Evolutionary conservation across 208 protist genomes (phyloP), one percentile per base, ranked within the genome.

Genomic region (Trypanosoma melophagium): DNA sequence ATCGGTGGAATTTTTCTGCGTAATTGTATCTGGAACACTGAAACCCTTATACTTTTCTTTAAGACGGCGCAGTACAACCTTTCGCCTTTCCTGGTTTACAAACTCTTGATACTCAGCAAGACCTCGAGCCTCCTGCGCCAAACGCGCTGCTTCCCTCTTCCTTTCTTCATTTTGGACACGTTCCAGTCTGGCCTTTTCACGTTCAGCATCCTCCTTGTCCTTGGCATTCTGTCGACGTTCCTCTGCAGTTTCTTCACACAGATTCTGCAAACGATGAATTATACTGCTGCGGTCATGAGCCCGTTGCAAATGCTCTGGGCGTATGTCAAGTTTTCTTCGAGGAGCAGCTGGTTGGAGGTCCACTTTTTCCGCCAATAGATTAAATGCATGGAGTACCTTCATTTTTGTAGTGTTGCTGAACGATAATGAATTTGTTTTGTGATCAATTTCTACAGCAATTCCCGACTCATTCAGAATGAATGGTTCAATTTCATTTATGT

Each of bases 41-140:
- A 95, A 84, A 49, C 86, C 77, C 17, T 83, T 80, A 74, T 93
- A 92, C 69, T 95, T 95, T 41, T 80, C 65, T 45, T 77, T 74
- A 31, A 95, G 76, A 25, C 80, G 76, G 22, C 71, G 69, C 28
- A 91, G 49, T n/a, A 91, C 74, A 44, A 84, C 21, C 71, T 91
- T 86, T 50, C 69, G 68, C 14, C 84, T 74, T 71, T 89, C 82
- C 67, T 89, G 77, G 0, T 81, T 80, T 65, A 86, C 68, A 24
- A 76, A 78, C 51, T 92, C 77, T 21, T 74, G 61, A 63, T 88
- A 85, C 71, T 89, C 77, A 16, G 81, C 69, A 41, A 85, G 56
- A 0, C 84, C 76, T 58, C 83, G 79, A 25, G 60, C 55, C 52
- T 80, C 50, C 62, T 89, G 74, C n/a, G 67, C 65, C 45, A 68